Percentiles rank a stretch among this genome's conserved stretches.
phyloP scores from a whole-genome alignment of 2,329 filamentous ascomycete species.

The Grosmannia huntii region DNA sequence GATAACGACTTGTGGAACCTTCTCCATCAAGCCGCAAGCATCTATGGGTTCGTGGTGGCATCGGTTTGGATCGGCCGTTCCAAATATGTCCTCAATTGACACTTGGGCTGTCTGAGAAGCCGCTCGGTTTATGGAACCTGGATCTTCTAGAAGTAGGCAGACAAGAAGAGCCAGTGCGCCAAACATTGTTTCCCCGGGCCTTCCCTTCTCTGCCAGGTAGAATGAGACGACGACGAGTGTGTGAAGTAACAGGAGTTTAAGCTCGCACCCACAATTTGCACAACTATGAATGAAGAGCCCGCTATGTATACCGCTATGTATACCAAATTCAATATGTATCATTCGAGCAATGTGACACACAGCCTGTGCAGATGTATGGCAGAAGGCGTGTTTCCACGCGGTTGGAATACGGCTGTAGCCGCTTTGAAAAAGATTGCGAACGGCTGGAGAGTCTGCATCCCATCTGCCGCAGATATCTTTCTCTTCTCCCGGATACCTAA shows the following conservation, averaged over 20 bases:
- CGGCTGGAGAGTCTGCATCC: conserved; percentile 1
- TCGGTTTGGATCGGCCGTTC: not conserved
- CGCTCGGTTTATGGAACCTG: too few species aligned
- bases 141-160: not conserved
- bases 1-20: not conserved
- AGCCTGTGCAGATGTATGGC: conserved; percentile 8
- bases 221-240: not conserved
- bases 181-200: conserved; percentile 1
- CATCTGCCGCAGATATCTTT: conserved; percentile 6
- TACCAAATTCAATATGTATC: fast-evolving
- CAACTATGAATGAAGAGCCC: conserved; percentile 2
- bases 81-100: not conserved
- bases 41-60: not conserved
- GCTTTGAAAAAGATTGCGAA: conserved; percentile 1
- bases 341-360: not conserved
- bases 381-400: conserved; percentile 9
- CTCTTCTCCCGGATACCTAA: conserved; percentile 3
- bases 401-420: not conserved
- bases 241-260: not conserved
- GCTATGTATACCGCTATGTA: not conserved
- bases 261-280: not conserved
- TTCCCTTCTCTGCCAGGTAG: not conserved
- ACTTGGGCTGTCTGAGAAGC: not conserved
- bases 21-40: not conserved
- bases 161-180: conserved; percentile 1